Evolutionary conservation across 176 grass and related monocot species (phyloP), one percentile per base, ranked within the genome.

Genomic region (Themeda triandra): DNA sequence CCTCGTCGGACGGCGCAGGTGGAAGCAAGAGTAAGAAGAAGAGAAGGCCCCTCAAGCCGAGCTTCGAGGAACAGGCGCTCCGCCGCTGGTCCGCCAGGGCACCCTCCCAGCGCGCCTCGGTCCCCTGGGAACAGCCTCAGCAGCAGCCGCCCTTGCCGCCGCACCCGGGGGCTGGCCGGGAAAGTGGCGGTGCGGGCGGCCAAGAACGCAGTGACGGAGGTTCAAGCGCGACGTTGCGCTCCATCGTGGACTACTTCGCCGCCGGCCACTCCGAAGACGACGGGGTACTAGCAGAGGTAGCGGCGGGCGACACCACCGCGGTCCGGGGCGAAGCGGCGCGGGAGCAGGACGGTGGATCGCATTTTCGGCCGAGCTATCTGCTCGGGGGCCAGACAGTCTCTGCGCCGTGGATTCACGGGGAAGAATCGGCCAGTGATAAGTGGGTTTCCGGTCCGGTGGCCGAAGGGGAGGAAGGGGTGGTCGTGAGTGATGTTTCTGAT

Each of bases 51-150:
- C 85, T 80, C 56, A 92, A 89, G 45, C 91, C 89, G 15, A 93
- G 89, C 45, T 95, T 98, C 58, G 78, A 93, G 69, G 84, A 90
- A 28, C 87, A 90, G 71, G 84, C 93, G 4, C 51, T 98, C 48
- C 76, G 89, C 40, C 89, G 87, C 51, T 98, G 96, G 96, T 95
- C 96, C 27, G 54, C 56, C 35, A 84, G 87, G 81, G 44, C 46
- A 25, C 82, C 96, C 41, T 95, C 91, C 79, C 85, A 71, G 78
- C 83, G 93, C 11, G 35, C 89, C 40, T 80, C 84, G 44, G 82
- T 94, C 28, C 96, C 96, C 18, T 95, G 93, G 96, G 89, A 98
- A 77, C 84, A 82, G 62, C 71, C 77, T 19, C 53, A 44, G 74
- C 30, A 24, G 65, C 84, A 83, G 80, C 10, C 40, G 49, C 74